Base-by-base conservation (phyloP, 164 flowering plant genomes). In the Platanus orientalis region DNA sequence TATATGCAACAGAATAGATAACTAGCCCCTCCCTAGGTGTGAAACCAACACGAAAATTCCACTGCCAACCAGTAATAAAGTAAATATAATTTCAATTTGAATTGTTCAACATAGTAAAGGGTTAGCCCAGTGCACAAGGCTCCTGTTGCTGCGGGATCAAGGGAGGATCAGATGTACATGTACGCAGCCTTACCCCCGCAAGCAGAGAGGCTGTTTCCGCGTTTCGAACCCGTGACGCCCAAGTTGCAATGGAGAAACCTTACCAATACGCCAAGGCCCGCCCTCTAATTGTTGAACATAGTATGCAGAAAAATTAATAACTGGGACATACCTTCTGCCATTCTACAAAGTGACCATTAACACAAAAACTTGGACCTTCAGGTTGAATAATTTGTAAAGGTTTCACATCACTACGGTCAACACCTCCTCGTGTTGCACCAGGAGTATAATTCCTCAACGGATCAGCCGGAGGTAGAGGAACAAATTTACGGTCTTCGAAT, bases 341-440 rank as follows among this genome's bases (percentile, higher is more conserved):
- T 67, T 88, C 87, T 5, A 90, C 84, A 78, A 75, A 88, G 66
- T 83, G 61, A 19, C 97, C 97, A 67, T 73, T 72, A 24, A 90
- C 84, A 51, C 97, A 93, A 66, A 88, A 90, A 75, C 97, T 90
- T 21, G 97, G 97, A 52, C 97, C 97, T 78, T 90, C 97, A n/a
- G 91, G 89, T 77, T 90, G 97, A 69, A 82, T 61, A 72, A 88
- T 88, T 58, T 85, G 82, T 58, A 90, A 78, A n/a, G 95, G 90
- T 61, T 90, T 90, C 59, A 90, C 81, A 73, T 90, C 97, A 81
- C 96, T 88, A 14, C 97, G 77, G 67, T 90, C 97, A 65, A 88
- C 89, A 30, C 97, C 97, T 47, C 96, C 97, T 72, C 97, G 81
- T 51, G 93, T 77, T 71, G 82, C 93, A 53, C 91, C 97, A 58